Evolutionary conservation across 2,329 filamentous ascomycete genomes (phyloP).

Genomic region (Cryphonectria parasitica): DNA sequence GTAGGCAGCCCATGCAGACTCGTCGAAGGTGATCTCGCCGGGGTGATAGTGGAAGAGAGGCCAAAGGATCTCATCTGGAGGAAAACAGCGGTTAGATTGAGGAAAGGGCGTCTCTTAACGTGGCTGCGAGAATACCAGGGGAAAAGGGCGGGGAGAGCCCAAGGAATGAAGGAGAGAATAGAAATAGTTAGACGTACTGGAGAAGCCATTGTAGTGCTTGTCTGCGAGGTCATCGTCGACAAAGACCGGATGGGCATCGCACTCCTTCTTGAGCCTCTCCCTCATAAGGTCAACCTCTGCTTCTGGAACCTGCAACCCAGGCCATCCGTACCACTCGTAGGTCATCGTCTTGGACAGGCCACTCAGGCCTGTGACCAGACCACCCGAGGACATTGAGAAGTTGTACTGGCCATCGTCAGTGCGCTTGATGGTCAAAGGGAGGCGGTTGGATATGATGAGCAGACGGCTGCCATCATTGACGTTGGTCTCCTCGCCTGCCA

Average conservation of each 20-base stretch:
- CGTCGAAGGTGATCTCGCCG: constrained; percentile 97
- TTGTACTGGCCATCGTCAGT: constrained; percentile 88
- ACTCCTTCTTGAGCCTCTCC: constrained; percentile 80
- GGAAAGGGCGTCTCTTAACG: not conserved
- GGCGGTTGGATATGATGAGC: constrained; percentile 88
- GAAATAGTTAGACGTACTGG: constrained; percentile 63
- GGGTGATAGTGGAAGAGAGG: constrained; percentile 98
- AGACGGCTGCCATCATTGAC: constrained; percentile 51
- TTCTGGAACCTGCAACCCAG: constrained; percentile 88
- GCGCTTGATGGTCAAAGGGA: constrained; percentile 96
- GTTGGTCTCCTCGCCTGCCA: constrained; percentile 19
- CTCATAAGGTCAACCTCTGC: constrained; percentile 76
- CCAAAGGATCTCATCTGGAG: constrained; percentile 91
- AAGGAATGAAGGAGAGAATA: not conserved
- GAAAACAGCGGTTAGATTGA: constrained; percentile 23
- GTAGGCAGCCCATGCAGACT: constrained; percentile 92
- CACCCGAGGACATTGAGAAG: constrained; percentile 96
- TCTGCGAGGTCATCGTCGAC: constrained; percentile 93
- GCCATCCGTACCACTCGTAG: constrained; percentile 99
- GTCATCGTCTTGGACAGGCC: constrained; percentile 89
- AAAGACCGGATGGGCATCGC: constrained; percentile 89
- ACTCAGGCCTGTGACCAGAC: constrained; percentile 89
- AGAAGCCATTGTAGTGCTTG: constrained; percentile 96
- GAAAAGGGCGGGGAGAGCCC: constrained; percentile 5
- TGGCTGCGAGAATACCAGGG: not conserved